Evolutionary conservation across 2,329 filamentous ascomycete genomes (phyloP).

Genomic region (Phoma sp.): DNA sequence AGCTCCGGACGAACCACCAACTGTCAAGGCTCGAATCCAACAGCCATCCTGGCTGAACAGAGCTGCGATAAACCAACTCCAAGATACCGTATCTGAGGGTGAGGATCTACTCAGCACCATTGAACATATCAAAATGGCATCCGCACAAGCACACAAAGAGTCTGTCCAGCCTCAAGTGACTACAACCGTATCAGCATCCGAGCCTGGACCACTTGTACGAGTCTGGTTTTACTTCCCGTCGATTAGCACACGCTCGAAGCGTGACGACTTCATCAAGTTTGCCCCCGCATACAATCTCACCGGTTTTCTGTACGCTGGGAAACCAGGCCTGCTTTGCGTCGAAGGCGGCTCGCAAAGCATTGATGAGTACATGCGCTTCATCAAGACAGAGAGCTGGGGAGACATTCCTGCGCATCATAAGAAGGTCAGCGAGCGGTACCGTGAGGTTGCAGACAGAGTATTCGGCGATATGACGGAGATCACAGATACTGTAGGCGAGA

Average conservation of each 20-base stretch:
- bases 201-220: conserved; percentile 49
- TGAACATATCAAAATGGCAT: conserved; percentile 29
- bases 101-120: conserved; percentile 30
- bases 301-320: conserved; percentile 66
- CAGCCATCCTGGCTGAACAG: conserved; percentile 35
- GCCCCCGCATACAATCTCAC: conserved; percentile 61
- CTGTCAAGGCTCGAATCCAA: conserved; percentile 28
- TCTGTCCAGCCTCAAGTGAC: neutral
- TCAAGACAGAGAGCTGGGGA: conserved; percentile 68
- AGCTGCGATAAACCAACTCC: conserved; percentile 27
- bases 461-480: conserved; percentile 66
- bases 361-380: conserved; percentile 67
- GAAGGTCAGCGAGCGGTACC: conserved; percentile 64
- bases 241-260: conserved; percentile 64
- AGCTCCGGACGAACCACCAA: conserved; percentile 26
- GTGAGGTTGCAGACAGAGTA: conserved; percentile 53
- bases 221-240: conserved; percentile 71
- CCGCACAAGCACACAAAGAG: neutral
- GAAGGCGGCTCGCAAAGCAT: conserved; percentile 58
- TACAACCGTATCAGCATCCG: neutral
- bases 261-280: conserved; percentile 63
- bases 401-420: conserved; percentile 68
- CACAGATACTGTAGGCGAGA: conserved; percentile 58
- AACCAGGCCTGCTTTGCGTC: conserved; percentile 62
- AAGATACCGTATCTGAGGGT: conserved; percentile 7